Percentiles rank a stretch among this genome's conserved stretches.
These are phyloP conservation scores for Penicillium sp. DNA, from an alignment of 2,329 filamentous ascomycete species.

Conservation along the genomic window DNA sequence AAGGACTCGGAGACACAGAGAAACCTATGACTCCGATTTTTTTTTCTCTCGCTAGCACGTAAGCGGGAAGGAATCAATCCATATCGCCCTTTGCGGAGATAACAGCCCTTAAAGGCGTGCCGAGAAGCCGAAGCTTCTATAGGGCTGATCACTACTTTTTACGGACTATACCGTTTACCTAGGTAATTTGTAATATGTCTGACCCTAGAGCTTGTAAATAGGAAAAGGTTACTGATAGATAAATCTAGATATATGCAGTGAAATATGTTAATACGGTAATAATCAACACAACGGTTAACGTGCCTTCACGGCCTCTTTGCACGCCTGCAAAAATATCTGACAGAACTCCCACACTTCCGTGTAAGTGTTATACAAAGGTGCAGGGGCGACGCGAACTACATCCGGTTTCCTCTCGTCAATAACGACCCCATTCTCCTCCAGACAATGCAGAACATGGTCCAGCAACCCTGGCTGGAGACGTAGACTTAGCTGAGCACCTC, in stretches of 20 bases:
- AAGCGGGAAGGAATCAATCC: conserved; percentile 2
- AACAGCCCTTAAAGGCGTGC: conserved; percentile 7
- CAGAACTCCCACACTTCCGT: conserved; percentile 66
- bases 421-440: conserved; percentile 69
- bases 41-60: conserved; percentile 1
- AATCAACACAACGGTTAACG: neutral
- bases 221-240: neutral
- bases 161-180: neutral
- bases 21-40: neutral
- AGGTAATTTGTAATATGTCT: neutral
- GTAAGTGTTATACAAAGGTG: conserved; percentile 79
- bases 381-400: conserved; percentile 79
- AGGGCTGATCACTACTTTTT: neutral
- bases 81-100: conserved; percentile 13
- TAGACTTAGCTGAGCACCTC: conserved; percentile 78
- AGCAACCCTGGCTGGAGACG: conserved; percentile 65
- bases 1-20: neutral
- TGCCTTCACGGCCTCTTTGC: conserved; percentile 36
- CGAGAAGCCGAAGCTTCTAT: conserved; percentile 19
- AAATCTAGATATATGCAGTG: neutral
- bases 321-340: conserved; percentile 52
- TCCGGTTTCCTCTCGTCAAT: conserved; percentile 82
- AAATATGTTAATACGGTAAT: neutral
- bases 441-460: conserved; percentile 61
- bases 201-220: neutral